Conservation (phyloP, 2,329 filamentous ascomycete species). For the Pyricularia sp. region DNA sequence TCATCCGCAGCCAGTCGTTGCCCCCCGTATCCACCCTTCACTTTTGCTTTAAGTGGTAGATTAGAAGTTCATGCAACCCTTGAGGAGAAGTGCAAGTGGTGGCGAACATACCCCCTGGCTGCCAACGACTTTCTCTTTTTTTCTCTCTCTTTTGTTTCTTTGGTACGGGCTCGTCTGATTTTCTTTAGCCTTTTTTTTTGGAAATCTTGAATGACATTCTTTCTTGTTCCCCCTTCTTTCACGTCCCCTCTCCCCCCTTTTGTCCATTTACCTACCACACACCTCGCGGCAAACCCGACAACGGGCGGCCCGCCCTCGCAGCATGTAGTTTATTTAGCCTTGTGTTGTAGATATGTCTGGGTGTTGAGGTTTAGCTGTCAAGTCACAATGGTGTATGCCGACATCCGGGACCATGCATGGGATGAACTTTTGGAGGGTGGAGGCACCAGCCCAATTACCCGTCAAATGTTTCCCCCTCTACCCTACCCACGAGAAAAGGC, state of each 20-base stretch:
- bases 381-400: too few relatives aligned
- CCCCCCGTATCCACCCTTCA: background rate
- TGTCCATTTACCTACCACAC: background rate
- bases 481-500: too few relatives aligned
- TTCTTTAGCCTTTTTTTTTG: background rate
- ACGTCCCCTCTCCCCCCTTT: background rate
- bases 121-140: background rate
- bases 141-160: background rate
- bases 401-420: too few relatives aligned
- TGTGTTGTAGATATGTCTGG: too few relatives aligned
- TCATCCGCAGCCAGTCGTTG: background rate
- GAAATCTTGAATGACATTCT: background rate
- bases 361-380: too few relatives aligned
- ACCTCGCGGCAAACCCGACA: background rate
- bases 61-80: background rate
- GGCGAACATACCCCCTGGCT: background rate
- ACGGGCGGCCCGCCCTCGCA: too few relatives aligned
- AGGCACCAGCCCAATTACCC: too few relatives aligned
- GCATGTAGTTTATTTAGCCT: too few relatives aligned
- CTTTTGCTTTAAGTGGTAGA: background rate
- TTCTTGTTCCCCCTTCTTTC: background rate
- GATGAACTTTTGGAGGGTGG: too few relatives aligned
- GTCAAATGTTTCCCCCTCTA: too few relatives aligned
- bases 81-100: background rate
- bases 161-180: background rate